Evolutionary conservation across 352 stramenopile genomes (phyloP).

Genomic region (Phytophthora quininea): DNA sequence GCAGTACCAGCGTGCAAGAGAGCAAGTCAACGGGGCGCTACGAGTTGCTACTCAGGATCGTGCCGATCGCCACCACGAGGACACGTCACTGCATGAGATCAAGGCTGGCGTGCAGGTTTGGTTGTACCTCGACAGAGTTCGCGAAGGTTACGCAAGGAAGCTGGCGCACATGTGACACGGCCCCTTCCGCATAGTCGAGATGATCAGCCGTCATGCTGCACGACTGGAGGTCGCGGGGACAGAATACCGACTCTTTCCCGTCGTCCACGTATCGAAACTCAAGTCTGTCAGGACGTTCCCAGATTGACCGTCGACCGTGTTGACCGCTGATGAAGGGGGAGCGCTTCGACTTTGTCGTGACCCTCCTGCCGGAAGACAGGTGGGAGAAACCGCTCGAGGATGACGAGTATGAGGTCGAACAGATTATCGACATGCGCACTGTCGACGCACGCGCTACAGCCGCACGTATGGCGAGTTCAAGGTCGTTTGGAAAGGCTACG

Average conservation of each 20-base stretch:
- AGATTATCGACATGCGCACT: background rate
- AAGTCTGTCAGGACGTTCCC: constrained; percentile 3
- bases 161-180: constrained; percentile 35
- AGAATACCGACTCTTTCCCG: constrained; percentile 18
- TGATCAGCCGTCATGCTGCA: constrained; percentile 1
- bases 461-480: background rate
- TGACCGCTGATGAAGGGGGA: background rate
- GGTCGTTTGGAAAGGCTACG: constrained; percentile 4
- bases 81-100: background rate
- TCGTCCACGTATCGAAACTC: constrained; percentile 24
- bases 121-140: constrained; percentile 29
- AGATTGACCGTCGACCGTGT: background rate
- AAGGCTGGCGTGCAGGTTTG: constrained; percentile 20
- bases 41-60: constrained; percentile 1
- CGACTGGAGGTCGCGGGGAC: constrained; percentile 3
- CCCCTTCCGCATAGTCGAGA: constrained; percentile 21
- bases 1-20: constrained; percentile 10
- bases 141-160: constrained; percentile 12
- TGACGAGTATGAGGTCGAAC: constrained; percentile 10
- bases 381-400: background rate
- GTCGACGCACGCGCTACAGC: background rate
- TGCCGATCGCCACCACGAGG: constrained; percentile 3
- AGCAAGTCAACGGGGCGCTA: background rate
- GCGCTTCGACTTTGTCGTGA: constrained; percentile 22
- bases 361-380: constrained; percentile 11